Conservation (phyloP, 83 land plant species). For the Larix sibirica region DNA sequence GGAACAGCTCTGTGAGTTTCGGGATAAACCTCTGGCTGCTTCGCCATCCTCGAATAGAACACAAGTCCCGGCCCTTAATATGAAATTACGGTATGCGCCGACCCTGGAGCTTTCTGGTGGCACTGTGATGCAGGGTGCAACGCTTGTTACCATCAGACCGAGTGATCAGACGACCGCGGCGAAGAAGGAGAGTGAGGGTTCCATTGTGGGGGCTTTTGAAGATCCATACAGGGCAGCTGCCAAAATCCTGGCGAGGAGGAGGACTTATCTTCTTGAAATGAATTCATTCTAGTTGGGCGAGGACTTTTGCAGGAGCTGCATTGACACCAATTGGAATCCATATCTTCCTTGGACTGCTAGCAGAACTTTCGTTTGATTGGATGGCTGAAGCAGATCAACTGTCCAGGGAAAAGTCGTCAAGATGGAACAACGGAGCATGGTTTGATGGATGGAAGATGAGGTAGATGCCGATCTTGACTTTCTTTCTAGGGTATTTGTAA, state of each 20-base stretch:
- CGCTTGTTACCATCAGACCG: slow-evolving; percentile 45
- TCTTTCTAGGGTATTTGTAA: too few species aligned
- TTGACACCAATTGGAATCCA: too few species aligned
- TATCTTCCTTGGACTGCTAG: too few species aligned
- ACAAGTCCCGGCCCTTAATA: slow-evolving; percentile 32
- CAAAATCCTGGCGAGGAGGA: slow-evolving; percentile 29
- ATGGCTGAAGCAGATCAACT: too few species aligned
- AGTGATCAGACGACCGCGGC: background rate
- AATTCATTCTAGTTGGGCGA: slow-evolving; percentile 28
- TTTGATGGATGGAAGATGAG: too few species aligned
- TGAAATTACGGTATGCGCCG: slow-evolving; percentile 45
- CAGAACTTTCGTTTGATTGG: too few species aligned
- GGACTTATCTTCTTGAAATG: slow-evolving; percentile 45
- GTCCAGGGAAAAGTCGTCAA: too few species aligned
- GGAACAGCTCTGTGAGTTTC: slow-evolving; percentile 39
- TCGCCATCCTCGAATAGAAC: slow-evolving; percentile 30
- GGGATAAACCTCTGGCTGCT: slow-evolving; percentile 24
- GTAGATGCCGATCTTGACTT: too few species aligned
- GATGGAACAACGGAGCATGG: too few species aligned
- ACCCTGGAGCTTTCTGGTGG: slow-evolving; percentile 38
- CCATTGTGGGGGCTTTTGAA: slow-evolving; percentile 30
- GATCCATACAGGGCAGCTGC: slow-evolving; percentile 35
- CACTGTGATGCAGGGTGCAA: slow-evolving; percentile 44
- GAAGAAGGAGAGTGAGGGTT: slow-evolving; percentile 23
- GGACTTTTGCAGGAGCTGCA: too few species aligned